Percentiles rank a stretch among this genome's conserved stretches.
These are phyloP conservation scores for Trichoderma atroviride DNA, from an alignment of 2,329 filamentous ascomycete genomes.

Conservation along the genomic window DNA sequence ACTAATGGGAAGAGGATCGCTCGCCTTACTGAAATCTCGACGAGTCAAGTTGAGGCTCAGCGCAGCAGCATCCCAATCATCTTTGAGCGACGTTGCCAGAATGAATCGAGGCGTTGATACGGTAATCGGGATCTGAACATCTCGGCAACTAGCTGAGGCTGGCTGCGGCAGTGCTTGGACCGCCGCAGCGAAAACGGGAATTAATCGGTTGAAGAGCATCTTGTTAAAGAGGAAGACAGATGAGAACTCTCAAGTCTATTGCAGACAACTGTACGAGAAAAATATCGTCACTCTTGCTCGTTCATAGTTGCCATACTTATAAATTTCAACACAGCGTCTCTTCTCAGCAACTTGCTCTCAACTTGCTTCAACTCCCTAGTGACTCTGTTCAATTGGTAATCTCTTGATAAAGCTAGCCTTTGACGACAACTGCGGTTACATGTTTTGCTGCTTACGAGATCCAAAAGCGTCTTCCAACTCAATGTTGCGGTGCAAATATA, in stretches of 20 bases:
- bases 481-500: background rate
- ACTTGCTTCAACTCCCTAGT: background rate
- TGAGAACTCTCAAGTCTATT: background rate
- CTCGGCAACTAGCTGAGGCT: background rate
- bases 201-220: background rate
- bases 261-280: no score
- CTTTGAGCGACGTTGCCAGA: background rate
- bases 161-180: slow-evolving; percentile 11
- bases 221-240: background rate
- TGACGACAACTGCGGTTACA: background rate
- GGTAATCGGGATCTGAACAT: slow-evolving; percentile 15
- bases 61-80: slow-evolving; percentile 18
- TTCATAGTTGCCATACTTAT: background rate
- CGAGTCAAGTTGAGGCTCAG: slow-evolving; percentile 16
- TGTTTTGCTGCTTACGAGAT: background rate
- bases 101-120: slow-evolving; percentile 13
- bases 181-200: background rate
- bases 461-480: background rate
- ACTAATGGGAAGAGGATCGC: slow-evolving; percentile 4
- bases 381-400: background rate
- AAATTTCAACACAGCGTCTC: background rate
- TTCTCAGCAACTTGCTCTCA: background rate
- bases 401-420: background rate
- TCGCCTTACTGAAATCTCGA: background rate
- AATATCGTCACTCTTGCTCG: background rate